Base-by-base conservation (phyloP, 768 basidiomycete species). In the Termitomyces sp. region DNA sequence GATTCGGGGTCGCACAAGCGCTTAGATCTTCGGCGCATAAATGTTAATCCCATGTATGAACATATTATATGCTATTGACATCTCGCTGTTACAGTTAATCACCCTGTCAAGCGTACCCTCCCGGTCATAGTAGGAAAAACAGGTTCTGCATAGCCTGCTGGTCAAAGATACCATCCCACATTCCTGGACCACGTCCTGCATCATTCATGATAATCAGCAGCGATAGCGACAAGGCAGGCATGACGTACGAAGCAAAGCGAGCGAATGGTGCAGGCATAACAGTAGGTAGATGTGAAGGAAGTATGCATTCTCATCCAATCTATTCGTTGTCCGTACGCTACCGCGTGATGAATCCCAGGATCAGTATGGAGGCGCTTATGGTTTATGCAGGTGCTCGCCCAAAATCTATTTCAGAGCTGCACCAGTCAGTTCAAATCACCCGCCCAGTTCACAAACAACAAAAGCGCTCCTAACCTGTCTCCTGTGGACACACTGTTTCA, bases 41-140 rank as follows among this genome's bases (percentile, higher is more conserved):
- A 61, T 69, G 33, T 74, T 71, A 0, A 71, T 35, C 1, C 69
- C 69, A 46, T 66, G 69, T 32, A 72, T 68, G 49, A 71, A 68
- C 63, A 62, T 65, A 57, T 72, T 72, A 51, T 74, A 71, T 0
- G 68, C 59, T 7, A 69, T 64, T 33, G 68, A 59, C 72, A 72
- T 73, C 16, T 72, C 65, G 14, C 72, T 73, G 50, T 35, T 10
- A 2, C 23, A 48, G 50, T 41, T 10, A 2, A 48, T 33, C 8
- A 12, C 12, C 7, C 1, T 1, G 36, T 46, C 48, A 36, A 28
- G 33, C 18, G 16, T 12, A 36, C 33, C 23, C 30, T 13, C 18
- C 32, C 12, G 50, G 9, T 50, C 9, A 35, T 26, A 35, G 4
- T 7, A 5, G 2, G 5, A 33, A 28, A 20, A 36, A 30, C 10